A percentile compares a stretch with the other conserved stretches of the same genome.
phyloP scores from a whole-genome alignment of 2,329 filamentous ascomycete genomes.

The Monosporascus cannonballus region DNA sequence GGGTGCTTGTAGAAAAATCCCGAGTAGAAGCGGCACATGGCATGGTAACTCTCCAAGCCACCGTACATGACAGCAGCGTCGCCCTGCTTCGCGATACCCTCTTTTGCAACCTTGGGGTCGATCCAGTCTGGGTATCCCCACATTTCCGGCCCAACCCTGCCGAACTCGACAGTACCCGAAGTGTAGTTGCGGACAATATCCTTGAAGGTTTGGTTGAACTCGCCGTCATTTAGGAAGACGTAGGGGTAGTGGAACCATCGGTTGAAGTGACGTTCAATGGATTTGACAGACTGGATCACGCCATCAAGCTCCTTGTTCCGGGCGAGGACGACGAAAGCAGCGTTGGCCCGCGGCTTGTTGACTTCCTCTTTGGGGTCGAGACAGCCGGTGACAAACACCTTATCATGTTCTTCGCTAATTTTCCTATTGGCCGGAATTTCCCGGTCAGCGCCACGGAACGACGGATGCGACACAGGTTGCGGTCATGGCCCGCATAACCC shows the following conservation, averaged over 20 bases:
- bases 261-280: conserved; percentile 97
- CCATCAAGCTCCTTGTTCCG: conserved; percentile 95
- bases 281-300: conserved; percentile 94
- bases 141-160: conserved; percentile 82
- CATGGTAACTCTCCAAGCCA: conserved; percentile 96
- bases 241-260: conserved; percentile 98
- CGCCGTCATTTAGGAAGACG: conserved; percentile 94
- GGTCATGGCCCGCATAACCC: not conserved
- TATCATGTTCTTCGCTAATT: conserved; percentile 96
- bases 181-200: conserved; percentile 84
- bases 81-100: conserved; percentile 94
- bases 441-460: no score
- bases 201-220: conserved; percentile 94
- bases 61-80: conserved; percentile 99
- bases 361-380: conserved; percentile 63
- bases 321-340: conserved; percentile 90
- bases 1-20: conserved; percentile 98
- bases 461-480: no score
- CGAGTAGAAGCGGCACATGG: conserved; percentile 99
- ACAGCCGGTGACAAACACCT: conserved; percentile 90
- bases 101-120: conserved; percentile 85
- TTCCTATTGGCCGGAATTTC: conserved; percentile 50
- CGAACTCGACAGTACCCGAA: conserved; percentile 83
- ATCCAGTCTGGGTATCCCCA: conserved; percentile 98
- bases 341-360: conserved; percentile 77